Conservation (phyloP, 257 asterid species). For the Fraxinus quadrangulata region DNA sequence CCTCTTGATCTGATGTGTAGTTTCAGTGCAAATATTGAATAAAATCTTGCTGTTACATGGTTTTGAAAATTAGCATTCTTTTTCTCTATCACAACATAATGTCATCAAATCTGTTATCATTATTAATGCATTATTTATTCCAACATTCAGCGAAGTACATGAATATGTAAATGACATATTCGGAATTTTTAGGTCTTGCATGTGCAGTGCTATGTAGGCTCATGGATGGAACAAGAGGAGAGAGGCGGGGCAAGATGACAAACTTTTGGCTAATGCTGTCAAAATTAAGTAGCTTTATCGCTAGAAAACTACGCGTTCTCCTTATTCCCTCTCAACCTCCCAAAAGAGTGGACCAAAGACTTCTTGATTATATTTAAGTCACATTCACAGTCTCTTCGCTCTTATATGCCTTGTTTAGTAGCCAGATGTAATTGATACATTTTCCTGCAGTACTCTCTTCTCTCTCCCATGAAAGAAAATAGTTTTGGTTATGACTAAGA, state of each 20-base stretch:
- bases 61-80: background rate
- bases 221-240: background rate
- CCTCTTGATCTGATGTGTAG: constrained; percentile 16
- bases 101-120: background rate
- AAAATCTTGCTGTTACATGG: background rate
- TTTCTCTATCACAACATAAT: background rate
- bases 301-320: background rate
- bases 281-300: background rate
- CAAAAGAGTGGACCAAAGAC: background rate
- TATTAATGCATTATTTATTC: background rate
- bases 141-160: background rate
- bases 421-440: background rate
- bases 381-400: background rate
- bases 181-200: background rate
- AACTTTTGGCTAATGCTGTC: background rate
- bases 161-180: background rate
- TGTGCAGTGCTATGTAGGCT: background rate
- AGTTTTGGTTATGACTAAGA: background rate
- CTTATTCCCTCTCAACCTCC: background rate
- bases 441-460: background rate
- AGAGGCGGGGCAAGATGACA: background rate
- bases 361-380: background rate
- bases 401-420: background rate
- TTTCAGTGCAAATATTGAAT: constrained; percentile 10
- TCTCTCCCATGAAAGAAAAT: background rate